A percentile compares a stretch with the other conserved stretches of the same genome.
Evolutionary conservation across 345 rosid species (phyloP).

Genomic region (Gossypium turneri): DNA sequence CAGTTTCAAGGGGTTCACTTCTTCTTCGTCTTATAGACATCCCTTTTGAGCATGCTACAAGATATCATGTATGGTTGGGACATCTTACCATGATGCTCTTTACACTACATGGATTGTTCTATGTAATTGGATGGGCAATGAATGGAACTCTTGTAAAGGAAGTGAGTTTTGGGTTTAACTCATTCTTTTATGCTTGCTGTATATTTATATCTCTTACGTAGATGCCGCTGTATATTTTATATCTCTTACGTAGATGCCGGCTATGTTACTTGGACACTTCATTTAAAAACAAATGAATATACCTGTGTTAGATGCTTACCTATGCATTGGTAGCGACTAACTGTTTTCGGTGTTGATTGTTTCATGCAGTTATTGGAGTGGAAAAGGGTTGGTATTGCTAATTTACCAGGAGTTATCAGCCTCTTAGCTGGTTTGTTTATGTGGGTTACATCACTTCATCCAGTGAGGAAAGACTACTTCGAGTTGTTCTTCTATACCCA

Average conservation of each 20-base stretch:
- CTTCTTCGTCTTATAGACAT: slow-evolving; percentile 75
- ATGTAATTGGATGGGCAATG: neutral
- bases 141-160: slow-evolving; percentile 20
- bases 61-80: slow-evolving; percentile 38
- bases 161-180: slow-evolving; percentile 36
- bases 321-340: neutral
- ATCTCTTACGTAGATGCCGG: no score
- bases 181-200: neutral
- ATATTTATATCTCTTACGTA: no score
- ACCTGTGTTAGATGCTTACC: no score
- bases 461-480: slow-evolving; percentile 60
- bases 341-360: slow-evolving; percentile 1
- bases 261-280: no score
- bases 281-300: no score
- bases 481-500: slow-evolving; percentile 77
- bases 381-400: slow-evolving; percentile 50
- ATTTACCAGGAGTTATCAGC: slow-evolving; percentile 74
- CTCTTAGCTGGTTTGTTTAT: slow-evolving; percentile 71
- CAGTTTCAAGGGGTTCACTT: slow-evolving; percentile 78
- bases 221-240: no score
- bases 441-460: slow-evolving; percentile 45
- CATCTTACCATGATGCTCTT: slow-evolving; percentile 76
- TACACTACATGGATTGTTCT: slow-evolving; percentile 23
- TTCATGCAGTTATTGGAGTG: slow-evolving; percentile 57
- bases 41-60: slow-evolving; percentile 87